Conservation (phyloP, 192 early-diverging fungal species). For the Kappamyces sp. region DNA sequence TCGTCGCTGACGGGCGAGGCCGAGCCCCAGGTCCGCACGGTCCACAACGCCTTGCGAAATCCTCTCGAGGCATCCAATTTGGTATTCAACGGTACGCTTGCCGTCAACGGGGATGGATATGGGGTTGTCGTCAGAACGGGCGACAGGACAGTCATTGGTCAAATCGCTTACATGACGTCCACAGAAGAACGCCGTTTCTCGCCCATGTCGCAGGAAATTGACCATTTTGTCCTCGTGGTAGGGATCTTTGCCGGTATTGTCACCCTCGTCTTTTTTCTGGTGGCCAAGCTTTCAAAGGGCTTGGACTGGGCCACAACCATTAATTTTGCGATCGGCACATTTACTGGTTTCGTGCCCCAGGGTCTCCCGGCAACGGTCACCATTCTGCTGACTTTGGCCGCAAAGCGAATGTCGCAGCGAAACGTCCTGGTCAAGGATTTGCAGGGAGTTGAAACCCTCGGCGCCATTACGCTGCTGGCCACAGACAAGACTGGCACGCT, state of each 20-base stretch:
- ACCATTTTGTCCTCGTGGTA: slow-evolving; percentile 26
- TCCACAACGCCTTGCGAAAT: slow-evolving; percentile 15
- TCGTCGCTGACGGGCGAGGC: slow-evolving; percentile 46
- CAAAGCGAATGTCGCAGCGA: slow-evolving; percentile 72
- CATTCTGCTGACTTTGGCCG: slow-evolving; percentile 75
- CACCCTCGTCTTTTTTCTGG: slow-evolving; percentile 64
- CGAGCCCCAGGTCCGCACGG: slow-evolving; percentile 26
- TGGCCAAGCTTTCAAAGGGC: slow-evolving; percentile 56
- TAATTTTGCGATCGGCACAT: slow-evolving; percentile 76
- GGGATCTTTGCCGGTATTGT: slow-evolving; percentile 49
- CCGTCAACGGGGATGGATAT: slow-evolving; percentile 37
- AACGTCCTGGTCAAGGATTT: slow-evolving; percentile 85
- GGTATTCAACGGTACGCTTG: slow-evolving; percentile 38
- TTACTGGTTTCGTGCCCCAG: slow-evolving; percentile 57
- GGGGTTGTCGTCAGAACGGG: slow-evolving; percentile 45
- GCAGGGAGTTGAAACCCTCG: slow-evolving; percentile 82
- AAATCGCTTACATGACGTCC: slow-evolving; percentile 35
- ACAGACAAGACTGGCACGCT: slow-evolving; percentile 87
- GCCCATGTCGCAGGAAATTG: slow-evolving; percentile 40
- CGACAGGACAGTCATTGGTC: slow-evolving; percentile 38
- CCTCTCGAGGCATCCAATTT: slow-evolving; percentile 40
- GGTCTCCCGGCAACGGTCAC: slow-evolving; percentile 80
- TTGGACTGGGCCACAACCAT: slow-evolving; percentile 28
- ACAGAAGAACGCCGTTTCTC: slow-evolving; percentile 29
- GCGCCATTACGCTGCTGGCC: slow-evolving; percentile 77